phyloP scores from a whole-genome alignment of 768 basidiomycete species.

The Thelephora aurantiotincta region DNA sequence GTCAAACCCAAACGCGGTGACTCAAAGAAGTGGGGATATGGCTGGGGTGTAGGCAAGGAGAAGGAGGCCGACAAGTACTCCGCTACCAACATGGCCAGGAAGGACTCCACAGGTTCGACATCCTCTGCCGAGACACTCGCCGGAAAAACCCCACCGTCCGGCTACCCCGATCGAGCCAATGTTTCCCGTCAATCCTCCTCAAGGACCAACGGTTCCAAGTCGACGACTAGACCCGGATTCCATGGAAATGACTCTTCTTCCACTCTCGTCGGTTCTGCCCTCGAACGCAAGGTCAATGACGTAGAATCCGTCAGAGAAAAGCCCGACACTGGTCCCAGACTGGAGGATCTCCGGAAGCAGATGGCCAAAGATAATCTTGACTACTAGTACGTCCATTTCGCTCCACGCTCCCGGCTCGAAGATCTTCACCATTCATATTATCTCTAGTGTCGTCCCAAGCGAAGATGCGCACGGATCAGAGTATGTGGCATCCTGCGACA shows the following conservation, averaged over 20 bases:
- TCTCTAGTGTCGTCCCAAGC: conserved; percentile 51
- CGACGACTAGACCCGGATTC: conserved; percentile 21
- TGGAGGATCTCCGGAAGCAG: conserved; percentile 46
- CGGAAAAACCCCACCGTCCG: conserved; percentile 4
- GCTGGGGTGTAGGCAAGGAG: conserved; percentile 44
- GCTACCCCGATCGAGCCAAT: conserved; percentile 7
- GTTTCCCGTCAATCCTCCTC: not conserved
- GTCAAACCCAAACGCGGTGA: conserved; percentile 7
- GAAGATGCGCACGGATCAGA: conserved; percentile 80
- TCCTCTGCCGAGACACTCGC: conserved; percentile 9
- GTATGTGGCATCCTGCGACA: conserved; percentile 65
- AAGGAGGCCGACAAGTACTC: conserved; percentile 21
- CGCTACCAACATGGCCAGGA: conserved; percentile 18
- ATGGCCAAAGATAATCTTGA: conserved; percentile 60
- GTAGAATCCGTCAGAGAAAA: conserved; percentile 36
- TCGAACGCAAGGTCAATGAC: conserved; percentile 57
- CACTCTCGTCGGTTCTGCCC: conserved; percentile 64
- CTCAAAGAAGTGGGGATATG: conserved; percentile 37
- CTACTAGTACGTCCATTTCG: conserved; percentile 46
- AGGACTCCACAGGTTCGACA: conserved; percentile 11
- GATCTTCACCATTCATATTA: conserved; percentile 1
- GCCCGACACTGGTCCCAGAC: conserved; percentile 42
- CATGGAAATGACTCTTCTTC: conserved; percentile 51
- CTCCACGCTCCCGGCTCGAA: not conserved
- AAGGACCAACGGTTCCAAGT: not conserved